Evolutionary conservation across 805 yeast species (phyloP), one percentile per base, ranked within the genome.

Genomic region (Komagataella phaffii): DNA sequence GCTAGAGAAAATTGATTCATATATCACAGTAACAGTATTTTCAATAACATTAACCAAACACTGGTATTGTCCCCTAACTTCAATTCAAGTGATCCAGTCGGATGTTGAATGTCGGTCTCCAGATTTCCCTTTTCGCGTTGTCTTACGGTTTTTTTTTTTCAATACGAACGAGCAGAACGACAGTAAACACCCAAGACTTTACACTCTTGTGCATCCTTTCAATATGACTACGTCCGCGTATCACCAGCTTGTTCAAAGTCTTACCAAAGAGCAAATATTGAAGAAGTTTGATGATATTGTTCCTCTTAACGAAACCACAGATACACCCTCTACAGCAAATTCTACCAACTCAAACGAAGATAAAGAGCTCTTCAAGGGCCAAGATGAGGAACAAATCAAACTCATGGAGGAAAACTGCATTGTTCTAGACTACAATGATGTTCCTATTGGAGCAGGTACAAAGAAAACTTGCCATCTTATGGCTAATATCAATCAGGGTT

Each of bases 401-500:
- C 74, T 93, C 55, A 93, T 93, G 99, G 95, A 90, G 59, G 99
- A 93, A 67, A 81, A 90, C 56, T 93, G 99, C 68, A 89, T 93
- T 54, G 96, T 91, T 2, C 72, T 90, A 56, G 96, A 93, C 65
- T 83, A 85, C 73, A 69, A 89, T 60, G 99, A 93, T 66, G 69
- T 62, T 48, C 96, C 96, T 3, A 73, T 89, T 50, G 99, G 97
- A 40, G 90, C 96, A 1, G 98, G 91, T 14, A 86, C 96, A 51
- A 93, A 93, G 68, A 93, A 91, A 67, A 69, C 86, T 49, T 87
- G 96, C 57, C 95, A 86, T 62, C 68, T 93, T 51, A 87, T 89
- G 96, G 76, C 76, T 47, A 90, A 90, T 66, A 93, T 93, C 61
- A 74, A 89, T 50, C 70, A 72, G 55, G 99, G 99, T 3, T 73